These are phyloP conservation scores for Schwanniomyces pseudopolymorphus DNA, from an alignment of 805 yeast species.

Conservation along the genomic window DNA sequence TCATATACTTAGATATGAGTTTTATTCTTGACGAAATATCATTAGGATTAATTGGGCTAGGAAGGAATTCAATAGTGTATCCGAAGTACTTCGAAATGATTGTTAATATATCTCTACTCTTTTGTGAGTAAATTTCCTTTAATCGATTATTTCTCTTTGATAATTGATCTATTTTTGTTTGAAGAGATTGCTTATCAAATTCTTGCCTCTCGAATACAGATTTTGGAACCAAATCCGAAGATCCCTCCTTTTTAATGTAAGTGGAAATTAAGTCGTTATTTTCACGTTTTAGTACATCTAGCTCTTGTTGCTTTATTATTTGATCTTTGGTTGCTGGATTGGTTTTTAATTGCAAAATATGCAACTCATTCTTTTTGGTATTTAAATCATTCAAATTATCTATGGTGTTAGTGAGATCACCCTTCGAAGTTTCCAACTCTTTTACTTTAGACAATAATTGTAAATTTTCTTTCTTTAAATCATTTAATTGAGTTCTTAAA, in stretches of 20 bases:
- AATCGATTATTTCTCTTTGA: slow-evolving; percentile 54
- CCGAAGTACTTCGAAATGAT: slow-evolving; percentile 71
- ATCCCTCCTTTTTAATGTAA: slow-evolving; percentile 12
- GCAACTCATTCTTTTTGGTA: slow-evolving; percentile 23
- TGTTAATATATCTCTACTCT: slow-evolving; percentile 70
- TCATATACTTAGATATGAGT: slow-evolving; percentile 46
- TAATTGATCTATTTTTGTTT: slow-evolving; percentile 46
- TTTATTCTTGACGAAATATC: slow-evolving; percentile 54
- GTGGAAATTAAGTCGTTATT: slow-evolving; percentile 52
- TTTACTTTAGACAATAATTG: slow-evolving; percentile 35
- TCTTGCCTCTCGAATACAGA: slow-evolving; percentile 63
- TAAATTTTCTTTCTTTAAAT: slow-evolving; percentile 42
- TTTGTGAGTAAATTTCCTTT: slow-evolving; percentile 57
- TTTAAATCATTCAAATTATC: slow-evolving; percentile 21
- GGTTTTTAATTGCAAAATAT: slow-evolving; percentile 60
- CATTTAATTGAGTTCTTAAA: slow-evolving; percentile 10
- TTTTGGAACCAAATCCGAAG: slow-evolving; percentile 48
- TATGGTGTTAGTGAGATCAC: slow-evolving; percentile 35
- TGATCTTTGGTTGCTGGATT: slow-evolving; percentile 69
- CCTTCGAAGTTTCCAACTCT: slow-evolving; percentile 34
- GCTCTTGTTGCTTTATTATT: slow-evolving; percentile 50
- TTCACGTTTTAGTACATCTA: slow-evolving; percentile 55
- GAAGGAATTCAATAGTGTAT: slow-evolving; percentile 65
- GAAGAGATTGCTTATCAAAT: slow-evolving; percentile 49
- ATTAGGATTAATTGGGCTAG: slow-evolving; percentile 40